Percentiles rank a stretch among this genome's conserved stretches.
Conservation (phyloP, 768 basidiomycete species). For the Cystofilobasidium capitatum region DNA sequence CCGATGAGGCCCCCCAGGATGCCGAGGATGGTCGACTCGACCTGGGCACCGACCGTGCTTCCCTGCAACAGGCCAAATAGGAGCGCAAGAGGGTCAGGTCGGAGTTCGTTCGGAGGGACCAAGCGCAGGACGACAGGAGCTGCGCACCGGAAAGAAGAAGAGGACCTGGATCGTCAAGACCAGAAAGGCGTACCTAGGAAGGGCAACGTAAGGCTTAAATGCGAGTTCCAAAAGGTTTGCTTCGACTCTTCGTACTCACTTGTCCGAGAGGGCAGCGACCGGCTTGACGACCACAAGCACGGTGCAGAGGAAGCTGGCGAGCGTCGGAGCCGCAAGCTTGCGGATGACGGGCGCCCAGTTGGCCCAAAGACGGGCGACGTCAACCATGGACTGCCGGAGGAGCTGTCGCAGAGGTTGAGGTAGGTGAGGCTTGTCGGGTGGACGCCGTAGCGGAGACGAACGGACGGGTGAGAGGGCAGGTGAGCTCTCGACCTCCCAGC, state of each 20-base stretch:
- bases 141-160: constrained; percentile 4
- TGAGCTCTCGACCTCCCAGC: too few species aligned
- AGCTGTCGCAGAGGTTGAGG: too few species aligned
- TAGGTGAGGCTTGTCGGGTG: too few species aligned
- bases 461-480: too few species aligned
- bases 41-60: neutral
- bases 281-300: neutral
- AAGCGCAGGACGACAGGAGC: neutral
- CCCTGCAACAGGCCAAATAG: neutral
- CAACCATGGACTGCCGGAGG: neutral
- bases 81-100: neutral
- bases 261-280: neutral
- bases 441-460: too few species aligned
- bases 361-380: neutral
- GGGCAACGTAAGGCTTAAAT: neutral
- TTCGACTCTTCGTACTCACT: neutral
- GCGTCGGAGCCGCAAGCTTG: neutral
- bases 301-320: constrained; percentile 8
- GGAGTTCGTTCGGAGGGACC: neutral
- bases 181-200: neutral
- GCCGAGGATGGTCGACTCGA: constrained; percentile 1
- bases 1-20: constrained; percentile 2
- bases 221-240: neutral
- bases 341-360: neutral
- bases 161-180: constrained; percentile 1